Base-by-base conservation (phyloP, 257 asterid genomes). In the Solanum infundibuliforme region DNA sequence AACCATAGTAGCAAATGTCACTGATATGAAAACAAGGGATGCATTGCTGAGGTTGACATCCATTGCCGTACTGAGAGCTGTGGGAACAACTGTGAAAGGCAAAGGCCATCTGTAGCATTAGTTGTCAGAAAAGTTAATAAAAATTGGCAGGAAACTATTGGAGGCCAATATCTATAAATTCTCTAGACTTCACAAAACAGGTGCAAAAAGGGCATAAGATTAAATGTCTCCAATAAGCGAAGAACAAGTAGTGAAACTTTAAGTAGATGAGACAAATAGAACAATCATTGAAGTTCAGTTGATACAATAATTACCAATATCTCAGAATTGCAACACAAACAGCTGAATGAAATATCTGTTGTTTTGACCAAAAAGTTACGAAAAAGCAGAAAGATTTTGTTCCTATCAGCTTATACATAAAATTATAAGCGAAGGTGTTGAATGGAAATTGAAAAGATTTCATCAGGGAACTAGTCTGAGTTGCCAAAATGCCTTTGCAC, bases 11-110 rank as follows among this genome's bases (percentile, higher is more conserved):
- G 99, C 99, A 88, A 96, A 97, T 88, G 99, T 97, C 86, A 97
- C 99, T 29, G 99, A 94, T 93, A 97, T 94, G 96, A 96, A 97
- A 91, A 97, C 99, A 89, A 97, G 95, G 85, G 99, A 97, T 27
- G 90, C 98, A 85, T 97, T 97, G 95, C 99, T 97, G 92, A 97
- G 94, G 92, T 97, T 97, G 87, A 97, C 89, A 92, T 97, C 99
- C 99, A 97, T 92, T 75, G 99, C 99, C 55, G 99, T 97, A 94
- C 98, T 89, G 91, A 97, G 97, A 89, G 98, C 98, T 87, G 96
- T 96, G 46, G 99, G 99, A 91, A 97, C 99, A 94, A 97, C 99
- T 97, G 99, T 93, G 95, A 95, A 96, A 95, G 93, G 95, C 92
- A 95, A 94, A 94, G 94, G 92, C 95, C 95, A 92, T 97, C 96